Evolutionary conservation across 202 grass and related monocot genomes (phyloP).

Genomic region (Tripidium arundinaceum): DNA sequence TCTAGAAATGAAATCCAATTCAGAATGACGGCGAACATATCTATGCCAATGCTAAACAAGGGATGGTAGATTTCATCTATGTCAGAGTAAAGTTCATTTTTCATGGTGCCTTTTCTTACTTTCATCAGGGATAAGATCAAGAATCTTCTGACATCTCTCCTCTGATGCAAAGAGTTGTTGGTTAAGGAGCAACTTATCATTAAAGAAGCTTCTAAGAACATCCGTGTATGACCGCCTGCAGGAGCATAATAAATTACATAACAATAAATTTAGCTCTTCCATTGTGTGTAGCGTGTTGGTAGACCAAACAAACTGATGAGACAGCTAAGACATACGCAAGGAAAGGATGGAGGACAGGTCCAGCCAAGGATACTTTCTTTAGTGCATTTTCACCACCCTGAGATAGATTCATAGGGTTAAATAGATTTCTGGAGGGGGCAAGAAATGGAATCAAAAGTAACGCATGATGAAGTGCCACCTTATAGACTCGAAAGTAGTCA

Average conservation of each 20-base stretch:
- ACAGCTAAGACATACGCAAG: slow-evolving; percentile 58
- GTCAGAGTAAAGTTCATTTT: background rate
- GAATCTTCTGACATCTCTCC: slow-evolving; percentile 70
- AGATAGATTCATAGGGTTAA: slow-evolving; percentile 19
- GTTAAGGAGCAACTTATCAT: slow-evolving; percentile 56
- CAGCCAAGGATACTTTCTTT: slow-evolving; percentile 80
- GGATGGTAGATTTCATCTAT: background rate
- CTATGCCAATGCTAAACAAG: background rate
- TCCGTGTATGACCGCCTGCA: slow-evolving; percentile 83
- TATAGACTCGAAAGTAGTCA: slow-evolving; percentile 79
- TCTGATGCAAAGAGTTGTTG: slow-evolving; percentile 71
- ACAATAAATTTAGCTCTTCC: slow-evolving; percentile 21
- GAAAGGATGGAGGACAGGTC: slow-evolving; percentile 78
- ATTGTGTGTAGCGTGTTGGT: slow-evolving; percentile 16
- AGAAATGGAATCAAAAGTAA: background rate
- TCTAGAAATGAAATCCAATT: slow-evolving; percentile 39
- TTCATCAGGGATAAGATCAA: slow-evolving; percentile 73
- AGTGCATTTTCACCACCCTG: slow-evolving; percentile 76
- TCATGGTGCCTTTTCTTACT: slow-evolving; percentile 34
- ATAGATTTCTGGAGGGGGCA: background rate
- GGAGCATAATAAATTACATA: background rate
- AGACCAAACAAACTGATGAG: background rate
- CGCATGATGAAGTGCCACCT: slow-evolving; percentile 42
- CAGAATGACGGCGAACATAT: slow-evolving; percentile 5
- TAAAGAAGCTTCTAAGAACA: slow-evolving; percentile 74